Evolutionary conservation across 495 filamentous ascomycete genomes (phyloP).

Genomic region (Arthonia radiata): DNA sequence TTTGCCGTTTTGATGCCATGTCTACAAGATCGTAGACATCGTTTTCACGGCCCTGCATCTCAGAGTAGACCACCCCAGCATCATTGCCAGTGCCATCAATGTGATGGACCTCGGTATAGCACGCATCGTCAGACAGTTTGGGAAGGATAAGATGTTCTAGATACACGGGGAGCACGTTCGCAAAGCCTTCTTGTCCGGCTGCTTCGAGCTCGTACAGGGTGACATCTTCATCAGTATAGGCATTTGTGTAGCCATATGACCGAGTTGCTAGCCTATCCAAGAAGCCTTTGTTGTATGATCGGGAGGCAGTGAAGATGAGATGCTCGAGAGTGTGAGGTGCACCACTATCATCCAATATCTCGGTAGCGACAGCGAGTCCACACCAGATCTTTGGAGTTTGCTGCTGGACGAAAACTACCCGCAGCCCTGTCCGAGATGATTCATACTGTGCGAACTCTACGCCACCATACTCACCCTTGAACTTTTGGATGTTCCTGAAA

Average conservation of each 20-base stretch:
- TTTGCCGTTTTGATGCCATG: conserved; percentile 41
- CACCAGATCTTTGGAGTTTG: conserved; percentile 85
- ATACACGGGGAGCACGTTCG: conserved; percentile 48
- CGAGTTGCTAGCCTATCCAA: conserved; percentile 81
- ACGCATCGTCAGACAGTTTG: conserved; percentile 73
- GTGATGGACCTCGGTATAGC: conserved; percentile 91
- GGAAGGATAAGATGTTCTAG: conserved; percentile 85
- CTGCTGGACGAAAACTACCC: conserved; percentile 70
- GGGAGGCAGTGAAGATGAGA: conserved; percentile 92
- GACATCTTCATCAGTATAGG: conserved; percentile 84
- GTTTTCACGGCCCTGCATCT: conserved; percentile 94
- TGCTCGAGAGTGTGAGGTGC: conserved; percentile 88
- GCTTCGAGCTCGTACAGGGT: conserved; percentile 92
- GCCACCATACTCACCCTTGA: conserved; percentile 71
- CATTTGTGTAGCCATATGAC: conserved; percentile 84
- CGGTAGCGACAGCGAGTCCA: conserved; percentile 85
- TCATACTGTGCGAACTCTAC: conserved; percentile 71
- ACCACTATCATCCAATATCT: conserved; percentile 92
- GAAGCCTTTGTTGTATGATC: conserved; percentile 81
- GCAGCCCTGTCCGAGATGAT: conserved; percentile 73
- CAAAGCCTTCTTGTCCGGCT: conserved; percentile 86
- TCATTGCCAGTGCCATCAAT: conserved; percentile 81
- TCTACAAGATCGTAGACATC: conserved; percentile 63
- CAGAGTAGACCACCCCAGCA: conserved; percentile 89
- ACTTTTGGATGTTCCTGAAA: conserved; percentile 65